Evolutionary conservation across 805 yeast genomes (phyloP).

Genomic region (Yamadazyma takamatsuzukensis): DNA sequence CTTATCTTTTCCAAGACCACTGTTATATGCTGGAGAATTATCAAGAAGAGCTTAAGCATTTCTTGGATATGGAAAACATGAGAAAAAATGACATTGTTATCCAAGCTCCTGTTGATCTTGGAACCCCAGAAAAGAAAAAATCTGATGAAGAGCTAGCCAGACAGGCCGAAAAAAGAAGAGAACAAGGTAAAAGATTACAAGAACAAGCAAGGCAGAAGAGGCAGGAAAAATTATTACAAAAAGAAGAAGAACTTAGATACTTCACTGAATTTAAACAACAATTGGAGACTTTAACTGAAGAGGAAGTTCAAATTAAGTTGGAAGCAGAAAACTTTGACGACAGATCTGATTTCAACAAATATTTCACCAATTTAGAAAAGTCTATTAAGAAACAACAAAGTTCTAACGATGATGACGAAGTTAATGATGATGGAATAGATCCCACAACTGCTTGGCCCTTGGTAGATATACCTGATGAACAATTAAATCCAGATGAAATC

Average conservation of each 20-base stretch:
- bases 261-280: slow-evolving; percentile 56
- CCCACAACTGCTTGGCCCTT: slow-evolving; percentile 66
- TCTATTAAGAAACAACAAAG: slow-evolving; percentile 65
- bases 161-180: slow-evolving; percentile 76
- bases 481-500: slow-evolving; percentile 71
- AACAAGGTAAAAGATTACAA: slow-evolving; percentile 83
- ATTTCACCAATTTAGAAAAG: slow-evolving; percentile 60
- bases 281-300: slow-evolving; percentile 42
- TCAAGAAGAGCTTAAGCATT: slow-evolving; percentile 53
- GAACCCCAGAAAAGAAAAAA: slow-evolving; percentile 65
- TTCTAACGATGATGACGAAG: slow-evolving; percentile 60
- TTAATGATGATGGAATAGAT: slow-evolving; percentile 47
- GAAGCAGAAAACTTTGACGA: slow-evolving; percentile 77
- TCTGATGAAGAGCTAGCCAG: slow-evolving; percentile 75
- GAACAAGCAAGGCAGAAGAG: slow-evolving; percentile 89
- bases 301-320: slow-evolving; percentile 52
- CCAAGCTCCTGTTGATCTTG: slow-evolving; percentile 72
- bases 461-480: slow-evolving; percentile 79
- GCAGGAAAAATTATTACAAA: slow-evolving; percentile 72
- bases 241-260: slow-evolving; percentile 76
- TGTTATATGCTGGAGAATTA: slow-evolving; percentile 77
- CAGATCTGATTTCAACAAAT: slow-evolving; percentile 65
- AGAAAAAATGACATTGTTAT: slow-evolving; percentile 69
- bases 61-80: slow-evolving; percentile 59
- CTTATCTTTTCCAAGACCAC: slow-evolving; percentile 64